A percentile compares a stretch with the other conserved stretches of the same genome.
Conservation (phyloP, 192 early-diverging fungal species). For the Coemansia sp. region DNA sequence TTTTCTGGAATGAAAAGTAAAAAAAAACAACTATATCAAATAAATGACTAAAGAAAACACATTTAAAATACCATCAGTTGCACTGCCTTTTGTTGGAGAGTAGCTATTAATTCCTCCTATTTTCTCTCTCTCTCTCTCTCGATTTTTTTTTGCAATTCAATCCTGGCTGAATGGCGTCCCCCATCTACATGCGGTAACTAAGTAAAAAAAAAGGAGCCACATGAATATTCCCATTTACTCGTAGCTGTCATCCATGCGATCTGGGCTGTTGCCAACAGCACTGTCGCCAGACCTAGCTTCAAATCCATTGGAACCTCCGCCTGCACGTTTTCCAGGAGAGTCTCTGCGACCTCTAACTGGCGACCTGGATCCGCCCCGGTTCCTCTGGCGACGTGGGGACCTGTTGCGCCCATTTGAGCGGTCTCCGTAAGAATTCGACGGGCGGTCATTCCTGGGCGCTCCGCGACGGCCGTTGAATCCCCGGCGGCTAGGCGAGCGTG, state of each 20-base stretch:
- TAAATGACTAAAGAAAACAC: no score
- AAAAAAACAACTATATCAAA: no score
- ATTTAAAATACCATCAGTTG: no score
- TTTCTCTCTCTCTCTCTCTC: no score
- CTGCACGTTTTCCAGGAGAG: neutral
- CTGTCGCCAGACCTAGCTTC: slow-evolving; percentile 21
- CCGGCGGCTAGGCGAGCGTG: slow-evolving; percentile 30
- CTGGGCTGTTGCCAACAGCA: slow-evolving; percentile 17
- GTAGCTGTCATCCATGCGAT: neutral
- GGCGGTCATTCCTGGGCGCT: slow-evolving; percentile 6
- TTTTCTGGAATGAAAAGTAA: no score
- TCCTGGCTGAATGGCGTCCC: no score
- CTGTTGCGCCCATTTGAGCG: slow-evolving; percentile 19
- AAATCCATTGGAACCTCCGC: slow-evolving; percentile 1
- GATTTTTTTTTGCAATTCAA: no score
- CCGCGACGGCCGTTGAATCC: slow-evolving; percentile 12
- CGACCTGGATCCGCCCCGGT: slow-evolving; percentile 8
- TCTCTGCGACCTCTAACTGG: slow-evolving; percentile 1
- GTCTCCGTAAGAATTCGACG: neutral
- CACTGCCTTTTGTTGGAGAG: no score
- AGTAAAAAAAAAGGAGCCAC: no score
- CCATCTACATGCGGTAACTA: no score
- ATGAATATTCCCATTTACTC: neutral
- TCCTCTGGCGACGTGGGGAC: slow-evolving; percentile 22
- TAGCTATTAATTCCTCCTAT: no score